Evolutionary conservation across 345 rosid species (phyloP).

Genomic region (Lepidium aucheri): DNA sequence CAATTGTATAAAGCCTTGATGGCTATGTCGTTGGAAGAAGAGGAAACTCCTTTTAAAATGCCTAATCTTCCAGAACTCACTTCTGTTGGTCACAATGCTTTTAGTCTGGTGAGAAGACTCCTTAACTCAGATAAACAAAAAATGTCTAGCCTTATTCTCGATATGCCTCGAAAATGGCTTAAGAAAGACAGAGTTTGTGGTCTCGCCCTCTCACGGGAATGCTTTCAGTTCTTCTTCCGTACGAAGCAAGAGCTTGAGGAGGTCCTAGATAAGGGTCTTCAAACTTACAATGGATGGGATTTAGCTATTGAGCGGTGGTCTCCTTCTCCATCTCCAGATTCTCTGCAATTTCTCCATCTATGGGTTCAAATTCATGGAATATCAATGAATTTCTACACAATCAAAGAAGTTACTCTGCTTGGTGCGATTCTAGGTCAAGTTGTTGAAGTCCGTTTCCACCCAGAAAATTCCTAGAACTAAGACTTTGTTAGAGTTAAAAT

Average conservation of each 20-base stretch:
- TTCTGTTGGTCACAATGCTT: too few relatives aligned
- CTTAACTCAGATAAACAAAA: too few relatives aligned
- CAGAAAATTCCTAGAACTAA: background rate
- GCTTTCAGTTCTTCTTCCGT: background rate
- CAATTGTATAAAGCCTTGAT: too few relatives aligned
- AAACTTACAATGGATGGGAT: background rate
- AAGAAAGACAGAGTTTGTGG: background rate
- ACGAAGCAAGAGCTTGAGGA: background rate
- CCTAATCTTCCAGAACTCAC: too few relatives aligned
- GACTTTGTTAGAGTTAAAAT: background rate
- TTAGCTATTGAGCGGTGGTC: background rate
- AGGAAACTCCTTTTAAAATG: too few relatives aligned
- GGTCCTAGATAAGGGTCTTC: background rate
- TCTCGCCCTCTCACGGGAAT: background rate
- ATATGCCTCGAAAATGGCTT: too few relatives aligned
- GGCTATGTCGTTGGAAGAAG: too few relatives aligned
- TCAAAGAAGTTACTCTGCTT: background rate
- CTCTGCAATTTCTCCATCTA: background rate
- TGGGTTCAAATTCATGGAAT: background rate
- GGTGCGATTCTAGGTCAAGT: background rate
- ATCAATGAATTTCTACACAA: background rate
- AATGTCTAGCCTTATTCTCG: too few relatives aligned
- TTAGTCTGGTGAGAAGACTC: too few relatives aligned
- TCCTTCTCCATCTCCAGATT: background rate
- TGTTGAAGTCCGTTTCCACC: background rate